Evolutionary conservation across 1,284 basidiomycete genomes (phyloP).

Genomic region (Wolfiporia cocos): DNA sequence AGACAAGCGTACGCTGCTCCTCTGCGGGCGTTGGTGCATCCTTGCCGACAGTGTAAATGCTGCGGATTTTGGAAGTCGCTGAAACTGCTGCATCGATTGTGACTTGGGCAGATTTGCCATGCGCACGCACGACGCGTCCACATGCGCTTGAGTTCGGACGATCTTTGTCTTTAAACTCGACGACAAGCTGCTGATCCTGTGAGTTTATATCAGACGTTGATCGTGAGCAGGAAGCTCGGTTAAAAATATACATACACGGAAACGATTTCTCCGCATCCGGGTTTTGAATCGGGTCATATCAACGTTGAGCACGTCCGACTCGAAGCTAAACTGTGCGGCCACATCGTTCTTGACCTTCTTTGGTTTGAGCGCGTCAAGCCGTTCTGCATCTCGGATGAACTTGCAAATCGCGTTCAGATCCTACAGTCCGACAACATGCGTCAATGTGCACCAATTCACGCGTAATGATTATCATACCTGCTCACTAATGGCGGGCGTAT

Average conservation of each 20-base stretch:
- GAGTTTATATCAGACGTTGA: too few relatives aligned
- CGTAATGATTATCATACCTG: not conserved
- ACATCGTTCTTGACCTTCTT: slow-evolving; percentile 21
- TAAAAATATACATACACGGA: slow-evolving; percentile 12
- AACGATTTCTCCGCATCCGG: slow-evolving; percentile 9
- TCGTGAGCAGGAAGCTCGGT: not conserved
- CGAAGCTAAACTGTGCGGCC: slow-evolving; percentile 1
- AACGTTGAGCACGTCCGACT: slow-evolving; percentile 11
- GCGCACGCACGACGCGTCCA: too few relatives aligned
- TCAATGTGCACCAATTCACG: too few relatives aligned
- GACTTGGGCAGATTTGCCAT: too few relatives aligned
- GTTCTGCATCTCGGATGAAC: slow-evolving; percentile 14
- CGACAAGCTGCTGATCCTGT: too few relatives aligned
- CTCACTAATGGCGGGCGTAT: slow-evolving; percentile 1
- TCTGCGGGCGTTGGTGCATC: too few relatives aligned
- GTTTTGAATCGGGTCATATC: slow-evolving; percentile 18
- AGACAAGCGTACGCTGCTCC: too few relatives aligned
- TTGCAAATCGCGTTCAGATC: slow-evolving; percentile 13
- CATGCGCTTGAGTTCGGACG: too few relatives aligned
- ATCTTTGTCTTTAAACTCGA: too few relatives aligned
- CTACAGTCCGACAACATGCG: not conserved
- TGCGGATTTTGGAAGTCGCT: too few relatives aligned
- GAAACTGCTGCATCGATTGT: too few relatives aligned
- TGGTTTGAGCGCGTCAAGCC: slow-evolving; percentile 18
- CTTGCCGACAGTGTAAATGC: too few relatives aligned